phyloP scores from a whole-genome alignment of 2,329 filamentous ascomycete genomes.

The Alternaria metachromatica region DNA sequence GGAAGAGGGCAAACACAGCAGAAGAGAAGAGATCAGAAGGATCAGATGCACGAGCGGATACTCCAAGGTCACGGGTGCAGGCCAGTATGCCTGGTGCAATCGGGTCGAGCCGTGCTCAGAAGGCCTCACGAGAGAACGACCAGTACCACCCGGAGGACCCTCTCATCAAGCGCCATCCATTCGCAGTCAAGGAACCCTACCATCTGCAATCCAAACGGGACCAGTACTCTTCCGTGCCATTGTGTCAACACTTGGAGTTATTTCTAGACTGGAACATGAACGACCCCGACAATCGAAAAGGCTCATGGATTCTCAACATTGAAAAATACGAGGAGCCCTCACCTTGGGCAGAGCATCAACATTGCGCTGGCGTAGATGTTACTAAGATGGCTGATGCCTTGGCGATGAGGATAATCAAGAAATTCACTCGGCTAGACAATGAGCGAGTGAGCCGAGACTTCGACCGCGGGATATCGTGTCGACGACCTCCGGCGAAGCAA shows the following conservation, averaged over 20 bases:
- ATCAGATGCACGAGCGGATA: not conserved
- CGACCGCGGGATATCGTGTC: not conserved
- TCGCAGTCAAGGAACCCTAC: not conserved
- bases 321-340: not conserved
- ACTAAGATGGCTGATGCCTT: not conserved
- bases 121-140: not conserved
- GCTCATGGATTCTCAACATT: constrained; percentile 4
- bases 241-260: constrained; percentile 10
- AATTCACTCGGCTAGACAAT: not conserved
- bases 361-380: not conserved
- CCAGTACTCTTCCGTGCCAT: not conserved
- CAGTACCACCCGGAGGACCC: not conserved
- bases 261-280: constrained; percentile 2
- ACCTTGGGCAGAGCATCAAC: not conserved
- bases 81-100: not conserved
- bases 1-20: not conserved
- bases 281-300: constrained; percentile 10
- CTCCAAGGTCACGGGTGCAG: not conserved
- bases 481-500: not conserved
- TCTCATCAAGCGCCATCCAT: not conserved
- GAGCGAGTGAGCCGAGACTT: not conserved
- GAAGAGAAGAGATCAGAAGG: not conserved
- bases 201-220: not conserved
- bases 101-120: not conserved
- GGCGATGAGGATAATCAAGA: not conserved